phyloP scores from a whole-genome alignment of 495 filamentous ascomycete genomes.

The Neurospora africana region DNA sequence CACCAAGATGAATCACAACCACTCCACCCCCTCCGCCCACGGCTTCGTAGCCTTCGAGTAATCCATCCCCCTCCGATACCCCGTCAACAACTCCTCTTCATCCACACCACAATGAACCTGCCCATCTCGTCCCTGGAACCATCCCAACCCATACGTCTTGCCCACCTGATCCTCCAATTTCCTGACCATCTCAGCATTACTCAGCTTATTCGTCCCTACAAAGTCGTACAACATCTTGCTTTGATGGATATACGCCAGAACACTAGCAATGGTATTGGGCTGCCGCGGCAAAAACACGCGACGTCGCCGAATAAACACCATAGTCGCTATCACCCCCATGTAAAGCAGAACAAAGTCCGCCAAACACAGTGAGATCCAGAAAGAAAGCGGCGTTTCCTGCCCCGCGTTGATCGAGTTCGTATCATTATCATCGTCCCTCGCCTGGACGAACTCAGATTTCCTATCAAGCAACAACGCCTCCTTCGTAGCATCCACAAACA shows the following conservation, averaged over 20 bases:
- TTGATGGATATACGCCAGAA: slow-evolving; percentile 64
- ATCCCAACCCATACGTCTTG: slow-evolving; percentile 62
- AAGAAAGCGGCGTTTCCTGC: slow-evolving; percentile 51
- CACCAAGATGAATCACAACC: slow-evolving; percentile 11
- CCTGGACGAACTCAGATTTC: slow-evolving; percentile 2
- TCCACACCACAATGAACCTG: slow-evolving; percentile 60
- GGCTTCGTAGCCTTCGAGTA: slow-evolving; percentile 31
- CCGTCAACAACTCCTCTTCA: slow-evolving; percentile 51
- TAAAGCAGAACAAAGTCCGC: slow-evolving; percentile 48
- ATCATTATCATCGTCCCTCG: slow-evolving; percentile 8
- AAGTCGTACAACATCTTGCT: slow-evolving; percentile 65
- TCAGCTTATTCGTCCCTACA: slow-evolving; percentile 51
- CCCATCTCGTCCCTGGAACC: slow-evolving; percentile 59
- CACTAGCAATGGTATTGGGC: slow-evolving; percentile 59
- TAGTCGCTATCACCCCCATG: slow-evolving; percentile 38
- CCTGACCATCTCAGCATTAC: slow-evolving; percentile 43
- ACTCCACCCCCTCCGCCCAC: slow-evolving; percentile 27
- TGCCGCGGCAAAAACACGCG: slow-evolving; percentile 60
- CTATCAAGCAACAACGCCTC: neutral
- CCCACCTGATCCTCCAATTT: slow-evolving; percentile 36
- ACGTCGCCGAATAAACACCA: slow-evolving; percentile 45
- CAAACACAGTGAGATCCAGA: slow-evolving; percentile 47
- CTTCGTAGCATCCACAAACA: slow-evolving; percentile 30
- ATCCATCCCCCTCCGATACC: slow-evolving; percentile 49
- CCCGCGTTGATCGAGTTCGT: slow-evolving; percentile 40